These are phyloP conservation scores for Aspergillus tanneri DNA, from an alignment of 2,329 filamentous ascomycete genomes.

Conservation along the genomic window DNA sequence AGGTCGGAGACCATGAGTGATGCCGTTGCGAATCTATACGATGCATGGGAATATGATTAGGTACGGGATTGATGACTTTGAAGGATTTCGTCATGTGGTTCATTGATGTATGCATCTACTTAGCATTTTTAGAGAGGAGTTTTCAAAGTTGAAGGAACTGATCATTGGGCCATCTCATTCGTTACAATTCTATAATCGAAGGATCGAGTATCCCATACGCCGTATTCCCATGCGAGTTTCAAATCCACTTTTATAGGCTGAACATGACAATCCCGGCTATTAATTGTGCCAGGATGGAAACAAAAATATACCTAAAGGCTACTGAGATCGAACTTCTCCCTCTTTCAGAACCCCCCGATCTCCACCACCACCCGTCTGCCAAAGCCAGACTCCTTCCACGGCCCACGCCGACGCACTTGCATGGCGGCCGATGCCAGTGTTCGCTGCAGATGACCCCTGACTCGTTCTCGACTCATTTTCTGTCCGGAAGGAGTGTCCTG, in stretches of 20 bases:
- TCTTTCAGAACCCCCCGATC: constrained; percentile 43
- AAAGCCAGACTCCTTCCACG: constrained; percentile 85
- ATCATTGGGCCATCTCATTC: too few species aligned
- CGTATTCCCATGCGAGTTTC: too few species aligned
- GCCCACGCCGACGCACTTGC: constrained; percentile 80
- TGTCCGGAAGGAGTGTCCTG: constrained; percentile 31
- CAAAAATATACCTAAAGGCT: background rate
- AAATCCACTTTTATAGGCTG: background rate
- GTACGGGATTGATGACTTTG: too few species aligned
- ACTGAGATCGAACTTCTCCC: constrained; percentile 30
- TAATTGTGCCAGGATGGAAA: too few species aligned
- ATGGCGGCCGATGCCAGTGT: constrained; percentile 55
- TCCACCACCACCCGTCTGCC: constrained; percentile 66
- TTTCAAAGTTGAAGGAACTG: too few species aligned
- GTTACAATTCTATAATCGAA: too few species aligned
- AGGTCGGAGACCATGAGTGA: constrained; percentile 21
- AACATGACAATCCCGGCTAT: too few species aligned
- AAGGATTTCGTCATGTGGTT: too few species aligned
- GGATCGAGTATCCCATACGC: too few species aligned
- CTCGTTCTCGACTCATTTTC: constrained; percentile 33
- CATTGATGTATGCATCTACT: too few species aligned
- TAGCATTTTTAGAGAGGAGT: too few species aligned
- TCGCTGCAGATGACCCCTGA: background rate
- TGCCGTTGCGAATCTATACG: constrained; percentile 1
- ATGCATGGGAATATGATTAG: background rate